phyloP scores from a whole-genome alignment of 1,284 basidiomycete species.

The Austroboletus novae-zelandiae region DNA sequence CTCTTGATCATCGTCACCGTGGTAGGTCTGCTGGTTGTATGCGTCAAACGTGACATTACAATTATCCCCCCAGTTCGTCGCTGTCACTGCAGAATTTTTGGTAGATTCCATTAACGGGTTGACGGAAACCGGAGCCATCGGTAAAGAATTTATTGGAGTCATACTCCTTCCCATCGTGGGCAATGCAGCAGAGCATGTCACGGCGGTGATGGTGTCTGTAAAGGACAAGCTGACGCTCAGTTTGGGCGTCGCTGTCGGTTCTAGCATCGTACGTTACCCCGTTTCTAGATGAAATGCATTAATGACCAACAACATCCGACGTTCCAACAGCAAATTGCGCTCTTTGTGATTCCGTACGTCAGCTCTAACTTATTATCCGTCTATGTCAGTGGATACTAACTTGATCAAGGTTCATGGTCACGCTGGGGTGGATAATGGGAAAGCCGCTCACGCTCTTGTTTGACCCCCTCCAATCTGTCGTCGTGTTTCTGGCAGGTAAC shows the following conservation, averaged over 20 bases:
- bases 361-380: conserved; percentile 33
- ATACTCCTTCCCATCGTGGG: conserved; percentile 86
- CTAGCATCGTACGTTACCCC: conserved; percentile 66
- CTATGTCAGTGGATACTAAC: conserved; percentile 53
- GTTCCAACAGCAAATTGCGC: conserved; percentile 74
- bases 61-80: conserved; percentile 45
- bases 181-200: conserved; percentile 74
- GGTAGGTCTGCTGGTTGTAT: conserved; percentile 37
- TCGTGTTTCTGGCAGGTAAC: conserved; percentile 48
- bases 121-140: conserved; percentile 51
- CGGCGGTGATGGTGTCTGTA: conserved; percentile 80
- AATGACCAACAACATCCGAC: conserved; percentile 2
- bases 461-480: conserved; percentile 77
- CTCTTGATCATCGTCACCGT: conserved; percentile 64
- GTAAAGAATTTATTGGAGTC: conserved; percentile 79
- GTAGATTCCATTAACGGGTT: conserved; percentile 75
- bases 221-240: conserved; percentile 75
- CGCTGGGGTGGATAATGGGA: conserved; percentile 63
- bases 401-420: conserved; percentile 53
- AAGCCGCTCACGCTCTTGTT: conserved; percentile 77
- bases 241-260: conserved; percentile 85
- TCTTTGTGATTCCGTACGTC: conserved; percentile 80
- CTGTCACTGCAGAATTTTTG: conserved; percentile 78
- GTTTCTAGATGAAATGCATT: conserved; percentile 1
- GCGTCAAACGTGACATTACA: not conserved